A percentile compares a stretch with the other conserved stretches of the same genome.
These are phyloP conservation scores for Westerdykella aurantiaca DNA, from an alignment of 2,329 filamentous ascomycete genomes.

Conservation along the genomic window DNA sequence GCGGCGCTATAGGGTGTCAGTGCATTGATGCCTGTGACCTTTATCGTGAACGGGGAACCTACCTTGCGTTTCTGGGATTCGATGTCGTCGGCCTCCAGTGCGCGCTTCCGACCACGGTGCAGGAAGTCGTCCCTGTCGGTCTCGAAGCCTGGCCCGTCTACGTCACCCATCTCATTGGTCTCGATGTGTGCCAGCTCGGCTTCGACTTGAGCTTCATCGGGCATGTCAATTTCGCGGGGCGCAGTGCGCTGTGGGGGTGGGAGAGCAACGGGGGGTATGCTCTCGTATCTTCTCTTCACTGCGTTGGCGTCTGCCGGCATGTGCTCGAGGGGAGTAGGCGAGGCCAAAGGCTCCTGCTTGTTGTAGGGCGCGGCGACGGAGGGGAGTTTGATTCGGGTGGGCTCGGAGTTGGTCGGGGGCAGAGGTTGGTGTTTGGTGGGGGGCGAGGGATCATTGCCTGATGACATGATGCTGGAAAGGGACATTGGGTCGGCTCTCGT, in stretches of 20 bases:
- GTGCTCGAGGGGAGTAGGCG: slow-evolving; percentile 14
- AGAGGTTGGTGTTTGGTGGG: slow-evolving; percentile 43
- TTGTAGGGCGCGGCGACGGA: slow-evolving; percentile 20
- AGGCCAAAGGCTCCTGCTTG: slow-evolving; percentile 32
- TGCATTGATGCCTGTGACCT: background rate
- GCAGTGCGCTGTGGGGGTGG: slow-evolving; percentile 13
- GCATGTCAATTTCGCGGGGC: slow-evolving; percentile 24
- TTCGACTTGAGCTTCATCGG: slow-evolving; percentile 62
- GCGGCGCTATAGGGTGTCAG: slow-evolving; percentile 49
- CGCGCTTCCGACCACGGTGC: slow-evolving; percentile 58
- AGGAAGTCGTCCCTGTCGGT: slow-evolving; percentile 50
- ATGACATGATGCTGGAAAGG: slow-evolving; percentile 89
- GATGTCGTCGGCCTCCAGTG: slow-evolving; percentile 56
- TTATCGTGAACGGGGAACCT: slow-evolving; percentile 26
- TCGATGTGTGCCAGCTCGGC: slow-evolving; percentile 58
- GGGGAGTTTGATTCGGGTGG: slow-evolving; percentile 18
- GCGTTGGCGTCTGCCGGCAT: slow-evolving; percentile 11
- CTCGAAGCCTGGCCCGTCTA: slow-evolving; percentile 50
- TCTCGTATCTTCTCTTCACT: slow-evolving; percentile 15
- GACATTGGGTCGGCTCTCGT: slow-evolving; percentile 86
- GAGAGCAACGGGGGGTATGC: slow-evolving; percentile 17
- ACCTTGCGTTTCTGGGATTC: slow-evolving; percentile 62
- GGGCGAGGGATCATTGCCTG: slow-evolving; percentile 62
- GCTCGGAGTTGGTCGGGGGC: slow-evolving; percentile 20
- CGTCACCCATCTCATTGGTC: slow-evolving; percentile 51